Base-by-base conservation (phyloP, 140 eudicot species). In the Cichorium intybus region DNA sequence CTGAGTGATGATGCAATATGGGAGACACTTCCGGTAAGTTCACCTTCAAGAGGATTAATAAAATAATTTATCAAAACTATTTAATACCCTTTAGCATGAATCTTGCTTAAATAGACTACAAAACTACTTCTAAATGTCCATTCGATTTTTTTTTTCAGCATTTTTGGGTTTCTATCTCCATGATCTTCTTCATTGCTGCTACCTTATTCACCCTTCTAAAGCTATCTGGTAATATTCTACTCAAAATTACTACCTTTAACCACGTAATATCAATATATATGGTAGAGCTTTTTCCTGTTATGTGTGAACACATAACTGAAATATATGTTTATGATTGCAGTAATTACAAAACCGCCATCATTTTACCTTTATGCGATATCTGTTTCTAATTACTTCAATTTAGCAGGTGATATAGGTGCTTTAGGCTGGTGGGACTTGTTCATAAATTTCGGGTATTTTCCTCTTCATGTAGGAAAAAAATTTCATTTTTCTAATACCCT, bases 1-100 rank as follows among this genome's bases (percentile, higher is more conserved):
- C 56, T 87, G 72, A 84, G 81, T 66, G 97, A 90, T 72, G 90
- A 88, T 68, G 90, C 94, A 56, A 87, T 90, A 64, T 84, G 95
- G 90, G 93, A 90, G 75, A 85, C 97, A 63, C 97, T 90, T 80
- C 96, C 95, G 43, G 97, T 90, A 78, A 87, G 97, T 81, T 60
- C 52, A 51, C 6, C 8, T 29, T 41, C 2, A 37, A 10, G 14
- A 14, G 2, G 4, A 12, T 12, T 3, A 41, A 2, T 34, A 34
- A 8, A 7, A 34, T 0, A 34, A 34, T 10, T n/a, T n/a, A n/a
- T n/a, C n/a, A n/a, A n/a, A n/a, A n/a, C n/a, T n/a, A n/a, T 20
- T 15, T 45, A 51, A 49, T 49, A 9, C 56, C 7, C 20, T 8
- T 8, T 1, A 7, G 20, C 60, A 12, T 29, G 47, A 64, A 64